Percentiles rank a stretch among this genome's conserved stretches.
phyloP scores from a whole-genome alignment of 768 basidiomycete species.

The Xerocomus spinulosus region DNA sequence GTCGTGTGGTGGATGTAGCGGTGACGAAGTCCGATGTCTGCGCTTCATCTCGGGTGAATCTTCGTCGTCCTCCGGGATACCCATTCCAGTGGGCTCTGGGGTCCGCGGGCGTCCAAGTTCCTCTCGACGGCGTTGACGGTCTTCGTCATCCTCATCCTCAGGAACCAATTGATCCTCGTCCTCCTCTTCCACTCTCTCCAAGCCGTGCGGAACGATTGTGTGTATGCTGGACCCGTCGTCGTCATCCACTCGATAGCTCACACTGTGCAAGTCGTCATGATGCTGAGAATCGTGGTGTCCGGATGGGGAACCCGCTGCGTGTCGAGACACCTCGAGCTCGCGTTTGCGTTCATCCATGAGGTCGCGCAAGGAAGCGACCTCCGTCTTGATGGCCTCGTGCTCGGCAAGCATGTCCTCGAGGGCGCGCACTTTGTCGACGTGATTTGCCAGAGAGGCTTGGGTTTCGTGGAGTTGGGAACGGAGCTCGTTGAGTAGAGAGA shows the following conservation, averaged over 20 bases:
- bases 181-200: slow-evolving; percentile 72
- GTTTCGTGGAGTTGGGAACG: slow-evolving; percentile 84
- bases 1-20: slow-evolving; percentile 19
- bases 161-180: slow-evolving; percentile 53
- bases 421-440: slow-evolving; percentile 79
- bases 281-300: slow-evolving; percentile 19
- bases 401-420: slow-evolving; percentile 79
- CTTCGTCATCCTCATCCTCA: slow-evolving; percentile 44
- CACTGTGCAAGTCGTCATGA: slow-evolving; percentile 13
- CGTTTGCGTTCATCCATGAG: slow-evolving; percentile 63
- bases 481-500: slow-evolving; percentile 49
- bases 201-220: slow-evolving; percentile 65
- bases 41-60: slow-evolving; percentile 24
- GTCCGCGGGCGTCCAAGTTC: slow-evolving; percentile 72
- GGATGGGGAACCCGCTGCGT: slow-evolving; percentile 20
- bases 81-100: slow-evolving; percentile 69
- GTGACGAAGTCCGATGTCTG: slow-evolving; percentile 16
- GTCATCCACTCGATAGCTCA: slow-evolving; percentile 45
- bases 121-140: slow-evolving; percentile 41
- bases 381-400: slow-evolving; percentile 78
- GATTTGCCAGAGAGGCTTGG: slow-evolving; percentile 66
- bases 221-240: slow-evolving; percentile 69
- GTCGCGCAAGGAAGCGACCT: slow-evolving; percentile 68
- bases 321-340: slow-evolving; percentile 37
- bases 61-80: slow-evolving; percentile 46